Conservation (phyloP, 306 rosid species). For the Casuarina cunninghamiana region DNA sequence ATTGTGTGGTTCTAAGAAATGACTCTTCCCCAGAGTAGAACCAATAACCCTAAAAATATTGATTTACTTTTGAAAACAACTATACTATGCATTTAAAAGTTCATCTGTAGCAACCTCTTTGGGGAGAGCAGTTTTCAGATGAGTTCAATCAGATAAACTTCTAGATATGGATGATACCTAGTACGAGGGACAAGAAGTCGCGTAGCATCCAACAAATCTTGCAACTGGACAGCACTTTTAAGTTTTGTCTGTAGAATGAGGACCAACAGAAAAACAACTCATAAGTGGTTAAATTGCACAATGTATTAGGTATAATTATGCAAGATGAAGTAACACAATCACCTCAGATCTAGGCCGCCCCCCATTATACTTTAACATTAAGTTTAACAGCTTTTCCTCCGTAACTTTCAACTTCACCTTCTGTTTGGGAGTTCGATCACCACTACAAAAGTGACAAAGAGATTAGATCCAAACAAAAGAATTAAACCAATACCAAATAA, state of each 20-base stretch:
- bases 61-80: not conserved
- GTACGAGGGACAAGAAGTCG: constrained; percentile 88
- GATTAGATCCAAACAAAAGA: constrained; percentile 26
- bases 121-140: not conserved
- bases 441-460: constrained; percentile 57
- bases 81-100: not conserved
- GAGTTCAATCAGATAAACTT: not conserved
- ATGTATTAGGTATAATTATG: constrained; percentile 16
- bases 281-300: constrained; percentile 12
- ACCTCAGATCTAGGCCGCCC: constrained; percentile 95
- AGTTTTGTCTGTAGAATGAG: constrained; percentile 74
- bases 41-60: not conserved
- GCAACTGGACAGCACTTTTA: constrained; percentile 96
- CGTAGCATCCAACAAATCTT: constrained; percentile 95
- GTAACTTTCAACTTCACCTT: constrained; percentile 96
- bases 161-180: constrained; percentile 51
- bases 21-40: not conserved
- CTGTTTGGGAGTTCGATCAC: constrained; percentile 99
- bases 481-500: constrained; percentile 4
- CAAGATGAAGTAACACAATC: constrained; percentile 24
- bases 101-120: not conserved
- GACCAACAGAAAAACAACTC: constrained; percentile 24
- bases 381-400: constrained; percentile 83
- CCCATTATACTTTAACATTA: constrained; percentile 92
- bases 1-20: not conserved